Evolutionary conservation across 495 filamentous ascomycete species (phyloP).

Genomic region (Glutinoglossum americanum): DNA sequence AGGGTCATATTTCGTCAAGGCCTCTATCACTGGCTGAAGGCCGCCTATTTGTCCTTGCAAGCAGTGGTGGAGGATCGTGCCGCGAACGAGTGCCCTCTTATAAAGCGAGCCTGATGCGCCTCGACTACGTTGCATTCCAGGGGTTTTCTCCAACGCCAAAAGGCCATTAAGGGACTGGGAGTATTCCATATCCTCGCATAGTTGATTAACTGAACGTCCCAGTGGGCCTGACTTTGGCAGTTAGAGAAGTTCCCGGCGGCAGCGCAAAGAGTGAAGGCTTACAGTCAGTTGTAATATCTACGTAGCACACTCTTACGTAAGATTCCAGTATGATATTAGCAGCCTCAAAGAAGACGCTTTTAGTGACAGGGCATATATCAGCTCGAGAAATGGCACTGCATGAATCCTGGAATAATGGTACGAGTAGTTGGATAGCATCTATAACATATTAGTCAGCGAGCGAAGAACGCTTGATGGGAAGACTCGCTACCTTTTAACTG

Average conservation of each 20-base stretch:
- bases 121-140: neutral
- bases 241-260: neutral
- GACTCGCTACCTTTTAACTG: neutral
- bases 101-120: neutral
- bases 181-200: neutral
- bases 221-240: neutral
- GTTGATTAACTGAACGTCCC: neutral
- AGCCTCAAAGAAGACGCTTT: slow-evolving; percentile 6
- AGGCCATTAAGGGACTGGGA: neutral
- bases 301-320: neutral
- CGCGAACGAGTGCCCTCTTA: neutral
- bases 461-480: neutral
- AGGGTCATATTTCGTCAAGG: slow-evolving; percentile 1
- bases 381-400: neutral
- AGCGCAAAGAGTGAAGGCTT: neutral
- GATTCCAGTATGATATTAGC: slow-evolving; percentile 2
- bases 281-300: neutral
- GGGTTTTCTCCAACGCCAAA: neutral
- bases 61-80: neutral
- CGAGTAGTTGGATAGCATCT: neutral
- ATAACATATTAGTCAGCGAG: neutral
- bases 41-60: neutral
- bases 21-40: neutral
- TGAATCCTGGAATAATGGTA: neutral
- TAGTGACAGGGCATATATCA: neutral